These are phyloP conservation scores for Cymbidium sinense DNA, from an alignment of 106 monocot genomes.

Conservation along the genomic window DNA sequence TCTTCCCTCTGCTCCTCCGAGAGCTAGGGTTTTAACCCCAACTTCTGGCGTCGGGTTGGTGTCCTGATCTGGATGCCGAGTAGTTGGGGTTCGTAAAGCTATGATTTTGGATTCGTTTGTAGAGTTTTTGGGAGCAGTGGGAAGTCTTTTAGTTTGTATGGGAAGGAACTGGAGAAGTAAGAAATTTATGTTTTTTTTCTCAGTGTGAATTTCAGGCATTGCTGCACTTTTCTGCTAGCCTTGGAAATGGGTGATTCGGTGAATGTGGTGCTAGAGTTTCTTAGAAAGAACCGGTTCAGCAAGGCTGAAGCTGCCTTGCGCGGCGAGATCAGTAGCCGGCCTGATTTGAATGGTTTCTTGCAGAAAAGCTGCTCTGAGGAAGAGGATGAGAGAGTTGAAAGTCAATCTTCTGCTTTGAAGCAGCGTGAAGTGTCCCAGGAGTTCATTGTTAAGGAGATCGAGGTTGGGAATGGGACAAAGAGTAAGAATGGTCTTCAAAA, in stretches of 20 bases:
- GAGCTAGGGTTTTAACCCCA: not conserved
- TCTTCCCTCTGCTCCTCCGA: not conserved
- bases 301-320: conserved; percentile 83
- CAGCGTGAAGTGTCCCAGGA: conserved; percentile 44
- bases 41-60: not conserved
- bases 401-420: conserved; percentile 5
- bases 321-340: conserved; percentile 46
- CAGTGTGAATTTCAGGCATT: not conserved
- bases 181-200: not conserved
- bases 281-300: conserved; percentile 66
- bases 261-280: conserved; percentile 75
- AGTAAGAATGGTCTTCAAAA: conserved; percentile 30
- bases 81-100: not conserved
- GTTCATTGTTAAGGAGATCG: conserved; percentile 92
- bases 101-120: conserved; percentile 8
- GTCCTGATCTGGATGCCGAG: conserved; percentile 2
- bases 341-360: conserved; percentile 32
- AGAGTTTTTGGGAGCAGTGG: not conserved
- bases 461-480: conserved; percentile 38
- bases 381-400: conserved; percentile 16
- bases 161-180: not conserved
- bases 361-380: conserved; percentile 25
- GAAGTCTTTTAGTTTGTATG: not conserved
- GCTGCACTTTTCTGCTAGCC: not conserved
- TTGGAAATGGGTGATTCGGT: conserved; percentile 61